These are phyloP conservation scores for Solanum appendiculatum DNA, from an alignment of 257 asterid species.

Conservation along the genomic window DNA sequence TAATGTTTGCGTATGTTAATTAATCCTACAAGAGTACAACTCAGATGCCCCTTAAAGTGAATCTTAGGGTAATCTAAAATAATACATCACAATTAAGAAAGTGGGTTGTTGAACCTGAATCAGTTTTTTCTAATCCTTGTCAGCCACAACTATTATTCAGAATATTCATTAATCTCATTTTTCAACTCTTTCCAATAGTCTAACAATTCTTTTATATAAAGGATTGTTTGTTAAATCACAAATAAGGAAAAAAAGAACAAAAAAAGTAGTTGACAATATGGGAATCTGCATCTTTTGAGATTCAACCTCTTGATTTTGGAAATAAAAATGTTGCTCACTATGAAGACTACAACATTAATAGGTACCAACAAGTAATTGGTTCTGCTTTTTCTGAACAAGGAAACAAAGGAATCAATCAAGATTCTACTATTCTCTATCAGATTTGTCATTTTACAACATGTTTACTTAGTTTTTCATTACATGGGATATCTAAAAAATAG, in stretches of 20 bases:
- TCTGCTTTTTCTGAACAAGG: slow-evolving; percentile 51
- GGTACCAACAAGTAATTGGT: slow-evolving; percentile 13
- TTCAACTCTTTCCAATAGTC: background rate
- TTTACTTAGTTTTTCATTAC: background rate
- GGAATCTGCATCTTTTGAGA: slow-evolving; percentile 53
- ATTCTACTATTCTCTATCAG: slow-evolving; percentile 62
- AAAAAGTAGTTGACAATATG: slow-evolving; percentile 26
- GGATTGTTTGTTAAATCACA: background rate
- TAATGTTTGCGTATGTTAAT: background rate
- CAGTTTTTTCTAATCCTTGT: slow-evolving; percentile 23
- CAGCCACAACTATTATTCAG: slow-evolving; percentile 14
- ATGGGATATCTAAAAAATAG: background rate
- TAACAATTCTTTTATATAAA: background rate
- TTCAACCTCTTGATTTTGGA: slow-evolving; percentile 48
- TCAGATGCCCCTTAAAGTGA: slow-evolving; percentile 62
- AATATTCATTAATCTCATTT: background rate
- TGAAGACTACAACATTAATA: background rate
- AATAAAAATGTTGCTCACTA: slow-evolving; percentile 39
- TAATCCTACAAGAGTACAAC: slow-evolving; percentile 11
- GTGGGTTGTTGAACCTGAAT: slow-evolving; percentile 28
- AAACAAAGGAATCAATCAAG: slow-evolving; percentile 70
- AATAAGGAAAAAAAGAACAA: background rate
- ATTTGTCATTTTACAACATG: slow-evolving; percentile 12
- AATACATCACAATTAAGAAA: background rate
- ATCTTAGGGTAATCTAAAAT: slow-evolving; percentile 51